Conservation (phyloP, 2,329 filamentous ascomycete genomes). For the Chrysosporium queenslandicum region DNA sequence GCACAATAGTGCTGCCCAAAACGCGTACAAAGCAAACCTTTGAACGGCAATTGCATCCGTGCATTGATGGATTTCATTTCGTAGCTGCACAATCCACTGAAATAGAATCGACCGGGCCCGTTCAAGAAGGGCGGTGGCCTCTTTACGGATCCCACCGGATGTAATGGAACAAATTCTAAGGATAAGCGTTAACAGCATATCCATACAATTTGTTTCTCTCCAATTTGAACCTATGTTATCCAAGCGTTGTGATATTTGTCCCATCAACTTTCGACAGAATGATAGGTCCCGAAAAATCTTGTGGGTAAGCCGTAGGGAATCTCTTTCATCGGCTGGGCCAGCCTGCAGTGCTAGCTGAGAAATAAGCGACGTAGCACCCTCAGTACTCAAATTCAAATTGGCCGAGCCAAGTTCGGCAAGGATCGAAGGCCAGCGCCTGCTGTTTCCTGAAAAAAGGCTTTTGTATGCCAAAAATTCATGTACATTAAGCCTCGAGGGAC, state of each 20-base stretch:
- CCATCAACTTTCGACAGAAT: slow-evolving; percentile 43
- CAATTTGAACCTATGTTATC: slow-evolving; percentile 45
- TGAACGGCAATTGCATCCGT: slow-evolving; percentile 27
- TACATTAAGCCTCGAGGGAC: slow-evolving; percentile 38
- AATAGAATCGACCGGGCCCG: slow-evolving; percentile 37
- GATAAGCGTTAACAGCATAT: slow-evolving; percentile 44
- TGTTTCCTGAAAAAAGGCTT: slow-evolving; percentile 35
- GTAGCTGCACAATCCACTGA: slow-evolving; percentile 43
- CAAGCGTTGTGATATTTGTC: slow-evolving; percentile 42
- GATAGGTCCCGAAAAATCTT: slow-evolving; percentile 38
- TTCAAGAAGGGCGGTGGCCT: slow-evolving; percentile 30
- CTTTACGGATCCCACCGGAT: slow-evolving; percentile 14
- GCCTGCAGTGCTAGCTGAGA: slow-evolving; percentile 45
- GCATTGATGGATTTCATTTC: slow-evolving; percentile 36
- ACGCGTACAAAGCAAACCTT: slow-evolving; percentile 18
- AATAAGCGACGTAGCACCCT: slow-evolving; percentile 43
- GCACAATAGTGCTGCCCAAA: slow-evolving; percentile 16
- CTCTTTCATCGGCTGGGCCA: slow-evolving; percentile 38
- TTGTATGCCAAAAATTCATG: slow-evolving; percentile 44
- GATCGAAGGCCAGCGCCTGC: slow-evolving; percentile 41
- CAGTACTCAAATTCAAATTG: slow-evolving; percentile 51
- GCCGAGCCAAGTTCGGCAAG: slow-evolving; percentile 43
- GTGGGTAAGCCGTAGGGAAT: slow-evolving; percentile 41
- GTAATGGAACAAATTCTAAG: slow-evolving; percentile 33
- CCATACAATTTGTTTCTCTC: slow-evolving; percentile 51